phyloP scores from a whole-genome alignment of 345 rosid species.

The Bruguiera gymnorhiza region DNA sequence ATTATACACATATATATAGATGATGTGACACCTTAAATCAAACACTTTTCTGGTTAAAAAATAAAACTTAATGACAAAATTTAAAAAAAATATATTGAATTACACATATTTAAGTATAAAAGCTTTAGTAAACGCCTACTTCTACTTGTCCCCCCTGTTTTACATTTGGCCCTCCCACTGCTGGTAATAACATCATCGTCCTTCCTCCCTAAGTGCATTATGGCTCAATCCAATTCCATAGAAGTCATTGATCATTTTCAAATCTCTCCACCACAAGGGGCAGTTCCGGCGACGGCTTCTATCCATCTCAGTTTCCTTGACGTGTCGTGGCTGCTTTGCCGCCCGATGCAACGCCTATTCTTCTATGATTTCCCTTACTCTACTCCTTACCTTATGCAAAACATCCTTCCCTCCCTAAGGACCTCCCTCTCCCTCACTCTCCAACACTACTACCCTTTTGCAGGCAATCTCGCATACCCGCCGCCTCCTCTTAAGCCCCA shows the following conservation, averaged over 20 bases:
- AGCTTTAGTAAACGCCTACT: too few relatives aligned
- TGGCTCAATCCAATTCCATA: neutral
- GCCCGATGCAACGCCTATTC: slow-evolving; percentile 27
- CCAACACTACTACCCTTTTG: slow-evolving; percentile 26
- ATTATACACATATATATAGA: too few relatives aligned
- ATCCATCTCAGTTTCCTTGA: slow-evolving; percentile 19
- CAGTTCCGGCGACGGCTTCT: slow-evolving; percentile 13
- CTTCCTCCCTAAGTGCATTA: too few relatives aligned
- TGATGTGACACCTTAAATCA: too few relatives aligned
- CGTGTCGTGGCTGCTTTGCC: slow-evolving; percentile 13
- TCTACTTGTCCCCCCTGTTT: too few relatives aligned
- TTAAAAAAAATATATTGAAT: too few relatives aligned
- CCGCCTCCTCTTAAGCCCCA: slow-evolving; percentile 27
- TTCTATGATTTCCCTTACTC: slow-evolving; percentile 25
- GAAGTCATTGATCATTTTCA: slow-evolving; percentile 2
- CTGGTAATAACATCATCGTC: too few relatives aligned
- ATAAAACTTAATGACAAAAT: too few relatives aligned
- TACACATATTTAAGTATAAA: too few relatives aligned
- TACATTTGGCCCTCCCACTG: too few relatives aligned
- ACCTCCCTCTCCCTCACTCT: slow-evolving; percentile 32
- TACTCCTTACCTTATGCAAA: slow-evolving; percentile 10
- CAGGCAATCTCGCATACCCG: slow-evolving; percentile 25
- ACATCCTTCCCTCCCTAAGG: slow-evolving; percentile 17
- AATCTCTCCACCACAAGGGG: slow-evolving; percentile 17
- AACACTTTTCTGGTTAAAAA: too few relatives aligned